Base-by-base conservation (phyloP, 257 asterid genomes). In the Nicotiana tabacum region DNA sequence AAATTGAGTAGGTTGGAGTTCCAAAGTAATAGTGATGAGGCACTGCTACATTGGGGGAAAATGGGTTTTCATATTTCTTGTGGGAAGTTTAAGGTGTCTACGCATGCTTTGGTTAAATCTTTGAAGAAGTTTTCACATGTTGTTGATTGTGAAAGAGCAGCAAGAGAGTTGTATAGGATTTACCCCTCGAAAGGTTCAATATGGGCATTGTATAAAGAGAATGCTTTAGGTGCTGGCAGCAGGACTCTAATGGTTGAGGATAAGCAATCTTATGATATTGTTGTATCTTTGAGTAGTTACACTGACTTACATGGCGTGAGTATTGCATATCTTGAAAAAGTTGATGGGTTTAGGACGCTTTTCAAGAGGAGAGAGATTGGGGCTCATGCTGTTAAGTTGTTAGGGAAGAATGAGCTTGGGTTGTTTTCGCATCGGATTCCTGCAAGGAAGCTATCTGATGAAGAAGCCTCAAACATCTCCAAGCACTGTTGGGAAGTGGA, bases 401-500 rank as follows among this genome's bases (percentile, higher is more conserved):
- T 96, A 15, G 87, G 83, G 61, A 89, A 86, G 60, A 88, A 87
- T 9, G 93, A 96, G 70, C 83, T 89, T 16, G 86, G 88, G 66
- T 30, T 82, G 37, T 88, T 94, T 81, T 96, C 98, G 0, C 98
- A 94, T 88, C 97, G 84, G 84, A 94, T 96, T 87, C 97, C 97
- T 39, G 94, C 97, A 37, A 93, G 88, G 87, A 93, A 90, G 84
- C 94, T 96, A 62, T 86, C 94, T 21, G 94, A 94, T 32, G 90
- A 91, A 82, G 97, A 92, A 89, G 88, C 88, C 29, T 76, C 89
- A 4, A 87, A 85, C 74, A 95, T 96, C 87, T 89, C 95, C 21
- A 91, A 89, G 85, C 86, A 90, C 85, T 94, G 98, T 84, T 96
- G 99, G 99, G 98, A 93, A 85, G 90, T 96, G 10, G 98, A 96